Base-by-base conservation (phyloP, 208 protist genomes). In the Wallacemonas sp. region DNA sequence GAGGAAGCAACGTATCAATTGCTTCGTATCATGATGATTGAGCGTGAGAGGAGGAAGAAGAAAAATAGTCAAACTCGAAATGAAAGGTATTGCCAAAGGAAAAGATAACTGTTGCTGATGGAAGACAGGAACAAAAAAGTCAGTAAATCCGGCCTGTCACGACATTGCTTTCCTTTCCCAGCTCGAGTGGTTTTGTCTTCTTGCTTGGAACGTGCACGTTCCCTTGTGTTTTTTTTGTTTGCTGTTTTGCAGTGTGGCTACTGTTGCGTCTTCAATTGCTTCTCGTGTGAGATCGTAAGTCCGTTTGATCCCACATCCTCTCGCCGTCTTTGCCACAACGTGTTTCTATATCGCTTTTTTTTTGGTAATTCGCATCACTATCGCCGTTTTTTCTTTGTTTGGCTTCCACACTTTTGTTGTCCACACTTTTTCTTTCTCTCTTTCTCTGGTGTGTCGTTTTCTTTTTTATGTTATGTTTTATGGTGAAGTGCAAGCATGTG, bases 331-430 rank as follows among this genome's bases (percentile, higher is more conserved):
- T 60, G 29, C 61, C 1, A 65, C 24, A n/a, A 21, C 12, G 52
- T 23, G 55, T 33, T 33, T 43, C 24, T 47, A 34, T 62, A 29
- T 67, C 8, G 4, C 36, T 44, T 61, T 2, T 48, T 52, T 71
- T 19, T 43, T 24, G 36, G 32, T 65, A 11, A 17, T 27, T 29
- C 14, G 39, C 26, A 2, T 67, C 19, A 34, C 26, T 67, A 21
- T 33, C n/a, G 61, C n/a, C n/a, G n/a, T n/a, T n/a, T n/a, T n/a
- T n/a, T n/a, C n/a, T n/a, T n/a, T n/a, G n/a, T n/a, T n/a, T n/a
- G n/a, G n/a, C n/a, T n/a, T 38, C 54, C 52, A 23, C 38, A 47
- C 60, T 36, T 27, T 70, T 68, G 21, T 60, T 68, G 17, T 60
- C 29, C 17, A 2, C 47, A 36, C 21, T 36, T 49, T 68, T 67